Conservation (phyloP, 192 early-diverging fungal genomes). For the Coemansia sp. region DNA sequence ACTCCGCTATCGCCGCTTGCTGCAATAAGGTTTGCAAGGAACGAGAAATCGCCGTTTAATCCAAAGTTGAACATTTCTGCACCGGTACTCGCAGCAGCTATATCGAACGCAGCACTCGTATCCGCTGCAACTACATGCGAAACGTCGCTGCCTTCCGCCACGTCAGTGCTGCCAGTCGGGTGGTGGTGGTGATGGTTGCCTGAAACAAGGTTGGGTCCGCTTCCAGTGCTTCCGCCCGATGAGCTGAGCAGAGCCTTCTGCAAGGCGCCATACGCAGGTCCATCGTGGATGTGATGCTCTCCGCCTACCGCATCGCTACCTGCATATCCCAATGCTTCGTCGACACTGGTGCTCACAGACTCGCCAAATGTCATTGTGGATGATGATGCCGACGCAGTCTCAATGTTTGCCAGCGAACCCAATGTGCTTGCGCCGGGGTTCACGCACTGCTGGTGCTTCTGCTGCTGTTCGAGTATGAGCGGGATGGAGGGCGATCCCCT, state of each 20-base stretch:
- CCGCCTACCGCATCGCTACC: neutral
- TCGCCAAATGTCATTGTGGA: constrained; percentile 1
- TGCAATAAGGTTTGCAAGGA: constrained; percentile 36
- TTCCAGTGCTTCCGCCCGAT: neutral
- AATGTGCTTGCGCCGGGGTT: neutral
- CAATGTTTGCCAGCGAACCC: constrained; percentile 1
- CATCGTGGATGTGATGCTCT: constrained; percentile 1
- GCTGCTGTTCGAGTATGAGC: constrained; percentile 36
- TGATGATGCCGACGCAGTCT: constrained; percentile 5
- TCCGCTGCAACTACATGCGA: neutral
- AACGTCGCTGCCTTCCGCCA: neutral
- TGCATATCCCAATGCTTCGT: neutral
- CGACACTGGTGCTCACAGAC: neutral
- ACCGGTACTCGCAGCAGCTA: neutral
- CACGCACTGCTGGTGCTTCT: constrained; percentile 29
- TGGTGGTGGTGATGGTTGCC: neutral
- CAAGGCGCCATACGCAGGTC: constrained; percentile 14
- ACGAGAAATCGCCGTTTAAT: constrained; percentile 16
- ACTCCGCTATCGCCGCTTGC: constrained; percentile 3
- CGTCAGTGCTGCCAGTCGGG: neutral
- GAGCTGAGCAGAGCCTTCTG: constrained; percentile 9
- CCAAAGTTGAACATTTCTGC: constrained; percentile 6
- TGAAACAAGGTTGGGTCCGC: neutral
- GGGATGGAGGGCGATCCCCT: constrained; percentile 37
- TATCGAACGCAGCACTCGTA: neutral